A percentile compares a stretch with the other conserved stretches of the same genome.
Conservation (phyloP, 202 grass and related monocot species). For the Brachypodium distachyon region DNA sequence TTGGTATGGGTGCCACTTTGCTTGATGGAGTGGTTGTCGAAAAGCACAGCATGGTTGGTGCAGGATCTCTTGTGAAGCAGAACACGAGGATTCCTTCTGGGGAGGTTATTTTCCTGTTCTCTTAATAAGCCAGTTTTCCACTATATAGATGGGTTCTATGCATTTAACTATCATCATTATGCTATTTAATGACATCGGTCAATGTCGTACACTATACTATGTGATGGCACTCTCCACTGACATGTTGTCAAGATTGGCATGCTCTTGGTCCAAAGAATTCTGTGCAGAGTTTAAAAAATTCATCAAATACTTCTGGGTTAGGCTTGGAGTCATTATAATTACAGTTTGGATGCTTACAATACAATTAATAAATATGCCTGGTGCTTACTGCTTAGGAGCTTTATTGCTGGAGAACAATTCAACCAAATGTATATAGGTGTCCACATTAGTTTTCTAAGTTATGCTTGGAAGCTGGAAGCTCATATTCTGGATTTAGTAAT, state of each 20-base stretch:
- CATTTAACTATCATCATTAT: neutral
- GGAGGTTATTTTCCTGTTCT: slow-evolving; percentile 54
- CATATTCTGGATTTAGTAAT: neutral
- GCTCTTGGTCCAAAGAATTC: neutral
- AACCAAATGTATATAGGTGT: neutral
- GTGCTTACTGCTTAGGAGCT: neutral
- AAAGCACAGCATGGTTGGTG: slow-evolving; percentile 90
- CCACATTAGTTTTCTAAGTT: neutral
- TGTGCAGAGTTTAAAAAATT: neutral
- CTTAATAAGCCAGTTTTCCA: neutral
- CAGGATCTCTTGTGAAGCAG: slow-evolving; percentile 91
- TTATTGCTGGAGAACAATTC: neutral
- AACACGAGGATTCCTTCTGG: slow-evolving; percentile 86
- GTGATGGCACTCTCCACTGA: neutral
- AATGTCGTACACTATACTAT: neutral
- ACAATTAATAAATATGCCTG: neutral
- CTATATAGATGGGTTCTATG: neutral
- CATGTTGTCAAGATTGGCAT: neutral
- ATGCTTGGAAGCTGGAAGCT: neutral
- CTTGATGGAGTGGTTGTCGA: slow-evolving; percentile 88
- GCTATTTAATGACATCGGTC: neutral
- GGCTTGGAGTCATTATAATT: neutral
- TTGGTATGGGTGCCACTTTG: slow-evolving; percentile 95
- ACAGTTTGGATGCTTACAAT: neutral
- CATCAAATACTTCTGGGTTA: neutral